Evolutionary conservation across 768 basidiomycete species (phyloP).

Genomic region (Russula griseocarnosa): DNA sequence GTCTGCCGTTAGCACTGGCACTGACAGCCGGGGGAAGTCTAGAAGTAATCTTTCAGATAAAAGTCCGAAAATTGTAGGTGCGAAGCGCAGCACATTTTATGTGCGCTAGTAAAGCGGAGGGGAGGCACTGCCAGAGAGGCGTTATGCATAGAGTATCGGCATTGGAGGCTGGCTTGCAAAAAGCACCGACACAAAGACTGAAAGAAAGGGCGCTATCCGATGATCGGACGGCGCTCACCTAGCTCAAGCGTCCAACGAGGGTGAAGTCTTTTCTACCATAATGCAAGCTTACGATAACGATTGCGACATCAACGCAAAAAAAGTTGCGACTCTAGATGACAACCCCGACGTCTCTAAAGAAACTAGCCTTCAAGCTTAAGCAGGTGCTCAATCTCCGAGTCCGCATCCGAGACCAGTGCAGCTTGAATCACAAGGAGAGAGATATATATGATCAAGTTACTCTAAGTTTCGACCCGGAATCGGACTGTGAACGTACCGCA

Average conservation of each 20-base stretch:
- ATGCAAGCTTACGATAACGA: no score
- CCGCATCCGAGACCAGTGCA: no score
- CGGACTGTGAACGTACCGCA: no score
- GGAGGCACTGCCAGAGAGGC: not conserved
- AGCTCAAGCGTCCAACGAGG: no score
- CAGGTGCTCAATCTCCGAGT: not conserved
- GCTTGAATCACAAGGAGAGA: no score
- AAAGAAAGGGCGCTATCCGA: not conserved
- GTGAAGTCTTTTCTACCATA: no score
- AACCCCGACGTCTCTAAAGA: no score
- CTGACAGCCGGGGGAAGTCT: not conserved
- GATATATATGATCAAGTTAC: no score
- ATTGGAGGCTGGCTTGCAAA: not conserved
- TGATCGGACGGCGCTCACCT: not conserved
- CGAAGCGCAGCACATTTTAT: not conserved
- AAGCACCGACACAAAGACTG: not conserved
- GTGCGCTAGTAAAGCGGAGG: not conserved
- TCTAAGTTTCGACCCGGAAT: not conserved
- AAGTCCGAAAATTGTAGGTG: conserved; percentile 1
- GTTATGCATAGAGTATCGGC: not conserved
- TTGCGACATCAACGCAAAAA: not conserved
- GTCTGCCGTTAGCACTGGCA: not conserved
- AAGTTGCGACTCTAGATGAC: not conserved
- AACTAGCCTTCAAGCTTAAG: no score
- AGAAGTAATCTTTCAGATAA: not conserved